Percentiles rank a stretch among this genome's conserved stretches.
phyloP scores from a whole-genome alignment of 2,329 filamentous ascomycete species.

The Aureobasidium sp. region DNA sequence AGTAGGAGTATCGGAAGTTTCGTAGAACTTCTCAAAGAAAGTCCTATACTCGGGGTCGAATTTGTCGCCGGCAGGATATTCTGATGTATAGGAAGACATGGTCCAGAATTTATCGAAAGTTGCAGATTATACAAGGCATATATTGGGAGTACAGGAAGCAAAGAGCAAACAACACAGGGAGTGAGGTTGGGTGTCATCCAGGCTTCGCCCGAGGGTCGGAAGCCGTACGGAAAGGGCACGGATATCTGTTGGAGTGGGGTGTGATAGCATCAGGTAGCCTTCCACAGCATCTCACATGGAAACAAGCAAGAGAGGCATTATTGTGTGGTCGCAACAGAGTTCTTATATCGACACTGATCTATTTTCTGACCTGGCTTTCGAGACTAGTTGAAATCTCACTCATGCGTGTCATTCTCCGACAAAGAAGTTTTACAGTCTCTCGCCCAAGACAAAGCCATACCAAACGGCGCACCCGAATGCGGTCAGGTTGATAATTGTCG shows the following conservation, averaged over 20 bases:
- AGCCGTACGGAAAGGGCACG: slow-evolving; percentile 34
- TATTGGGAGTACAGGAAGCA: background rate
- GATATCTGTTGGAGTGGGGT: slow-evolving; percentile 32
- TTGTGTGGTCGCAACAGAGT: background rate
- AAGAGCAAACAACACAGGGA: background rate
- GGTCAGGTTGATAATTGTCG: slow-evolving; percentile 67
- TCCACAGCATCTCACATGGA: background rate
- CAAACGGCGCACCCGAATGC: slow-evolving; percentile 61
- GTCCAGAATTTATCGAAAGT: background rate
- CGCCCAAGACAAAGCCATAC: slow-evolving; percentile 70
- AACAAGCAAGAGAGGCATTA: background rate
- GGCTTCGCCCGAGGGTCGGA: slow-evolving; percentile 6
- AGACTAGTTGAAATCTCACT: background rate
- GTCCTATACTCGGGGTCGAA: slow-evolving; percentile 32
- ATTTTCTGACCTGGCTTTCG: background rate
- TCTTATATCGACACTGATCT: background rate
- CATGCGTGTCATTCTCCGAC: background rate
- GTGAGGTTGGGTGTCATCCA: slow-evolving; percentile 20
- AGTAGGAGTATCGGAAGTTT: slow-evolving; percentile 38
- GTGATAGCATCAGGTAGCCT: slow-evolving; percentile 26
- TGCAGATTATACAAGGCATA: background rate
- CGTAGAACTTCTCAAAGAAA: slow-evolving; percentile 42
- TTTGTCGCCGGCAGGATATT: slow-evolving; percentile 2
- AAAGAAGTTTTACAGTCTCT: slow-evolving; percentile 39
- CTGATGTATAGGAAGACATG: slow-evolving; percentile 13